Base-by-base conservation (phyloP, 2,329 filamentous ascomycete genomes). In the Scedosporium dehoogii region DNA sequence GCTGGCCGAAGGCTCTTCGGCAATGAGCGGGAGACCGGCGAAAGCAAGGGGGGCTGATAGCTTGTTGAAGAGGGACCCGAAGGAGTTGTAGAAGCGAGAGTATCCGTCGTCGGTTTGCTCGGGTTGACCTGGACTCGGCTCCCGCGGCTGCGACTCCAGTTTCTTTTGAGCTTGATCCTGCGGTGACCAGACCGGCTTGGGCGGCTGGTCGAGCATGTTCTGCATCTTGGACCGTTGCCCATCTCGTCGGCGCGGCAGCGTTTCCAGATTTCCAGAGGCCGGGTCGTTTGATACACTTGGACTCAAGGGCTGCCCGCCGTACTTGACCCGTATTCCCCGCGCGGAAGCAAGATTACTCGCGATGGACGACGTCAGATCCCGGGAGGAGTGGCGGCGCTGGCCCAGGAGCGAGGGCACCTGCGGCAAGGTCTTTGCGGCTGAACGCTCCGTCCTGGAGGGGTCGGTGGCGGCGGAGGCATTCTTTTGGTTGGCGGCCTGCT, bases 21-120 rank as follows among this genome's bases (percentile, higher is more conserved):
- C 70, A 29, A 85, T 83, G 4, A 99, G 80, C 0, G 94, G 94
- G 7, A 99, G 82, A 1, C 93, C 93, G 4, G 94, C 91, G 76
- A 97, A 99, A 3, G 92, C 93, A 33, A 99, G 79, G 1, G 92
- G 92, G 0, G 92, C 92, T 0, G 93, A 96, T 12, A 97, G 84
- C 68, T 88, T 89, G 65, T 91, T 94, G 70, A 97, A 90, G 58
- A 97, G 84, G 61, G 84, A 91, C 62, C 92, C 92, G 69, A 97
- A 96, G 1, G 91, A 92, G 63, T 84, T 92, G 75, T 97, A 99
- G 75, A 97, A 99, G 61, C 87, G 85, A 6, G 90, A 85, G 71
- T 97, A 99, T 5, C 90, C 88, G 63, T 93, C 92, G 33, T 96
- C 91, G 67, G 64, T 41, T 63, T 63, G 48, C 38, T 96, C 91